Base-by-base conservation (phyloP, 2,329 filamentous ascomycete genomes). In the Penicillium crustosum region DNA sequence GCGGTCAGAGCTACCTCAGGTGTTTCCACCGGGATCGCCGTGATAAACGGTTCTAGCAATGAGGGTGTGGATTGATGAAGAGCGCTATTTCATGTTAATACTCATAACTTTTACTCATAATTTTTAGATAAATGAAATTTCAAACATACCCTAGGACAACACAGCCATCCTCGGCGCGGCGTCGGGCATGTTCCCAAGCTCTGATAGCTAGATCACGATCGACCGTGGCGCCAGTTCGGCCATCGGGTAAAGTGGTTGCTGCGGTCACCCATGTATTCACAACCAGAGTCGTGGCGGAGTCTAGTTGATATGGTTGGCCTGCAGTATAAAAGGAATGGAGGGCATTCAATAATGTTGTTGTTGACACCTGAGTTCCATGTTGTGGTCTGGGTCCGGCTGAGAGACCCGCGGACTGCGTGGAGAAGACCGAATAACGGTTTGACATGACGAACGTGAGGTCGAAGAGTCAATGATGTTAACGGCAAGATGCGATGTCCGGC, bases 251-350 rank as follows among this genome's bases (percentile, higher is more conserved):
- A 25, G 84, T 79, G 65, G 89, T 89, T 29, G 86, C 82, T 19
- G 91, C 90, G 4, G 91, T 96, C 53, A 94, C 83, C 93, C 93
- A 97, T 57, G 92, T 97, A 78, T 97, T 97, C 64, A 97, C 91
- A 0, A 94, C 93, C 39, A 97, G 75, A 73, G 91, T 96, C 36
- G 93, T 94, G 65, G 91, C 91, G 48, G 92, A 88, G 75, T 99
- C 94, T 45, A 99, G 84, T 61, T 83, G 83, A 73, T 96, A 94
- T n/a, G 93, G 86, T 69, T 91, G 86, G 31, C 87, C 87, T 3
- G 89, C 86, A 48, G 90, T 84, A 75, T 96, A 97, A 70, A 90
- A 89, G 67, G 91, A 92, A 78, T 99, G 94, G 45, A 97, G 83
- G 55, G 91, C 86, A 77, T 97, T 97, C 55, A 99, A 84, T 47